A percentile compares a stretch with the other conserved stretches of the same genome.
Conservation (phyloP, 306 rosid species). For the Cicer chorassanicum region DNA sequence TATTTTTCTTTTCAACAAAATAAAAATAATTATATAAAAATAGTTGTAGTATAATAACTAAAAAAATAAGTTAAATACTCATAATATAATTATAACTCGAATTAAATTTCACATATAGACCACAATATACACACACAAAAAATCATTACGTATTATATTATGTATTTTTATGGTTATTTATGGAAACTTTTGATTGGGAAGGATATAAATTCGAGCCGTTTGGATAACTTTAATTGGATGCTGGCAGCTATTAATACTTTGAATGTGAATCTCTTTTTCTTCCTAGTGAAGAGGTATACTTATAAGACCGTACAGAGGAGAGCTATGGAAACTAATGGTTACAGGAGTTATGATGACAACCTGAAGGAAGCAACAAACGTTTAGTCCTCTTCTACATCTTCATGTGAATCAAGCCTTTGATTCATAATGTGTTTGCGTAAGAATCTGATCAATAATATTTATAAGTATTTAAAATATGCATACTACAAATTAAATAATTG, state of each 20-base stretch:
- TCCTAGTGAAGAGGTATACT: constrained; percentile 47
- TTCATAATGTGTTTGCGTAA: not conserved
- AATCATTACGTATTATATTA: no score
- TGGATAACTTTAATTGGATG: constrained; percentile 56
- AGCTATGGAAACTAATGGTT: constrained; percentile 4
- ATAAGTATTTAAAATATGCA: not conserved
- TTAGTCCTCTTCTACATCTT: not conserved
- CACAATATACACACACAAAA: no score
- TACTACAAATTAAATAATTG: no score
- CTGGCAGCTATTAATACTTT: constrained; percentile 44
- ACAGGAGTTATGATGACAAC: constrained; percentile 26
- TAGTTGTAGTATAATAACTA: no score
- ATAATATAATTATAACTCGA: no score
- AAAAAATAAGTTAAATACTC: no score
- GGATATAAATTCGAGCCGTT: constrained; percentile 51
- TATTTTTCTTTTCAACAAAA: no score
- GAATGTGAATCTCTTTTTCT: constrained; percentile 39
- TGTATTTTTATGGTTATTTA: no score
- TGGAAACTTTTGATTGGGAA: constrained; percentile 31
- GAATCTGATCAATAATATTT: not conserved
- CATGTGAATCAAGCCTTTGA: not conserved
- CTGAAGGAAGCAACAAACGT: constrained; percentile 10
- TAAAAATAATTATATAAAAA: no score
- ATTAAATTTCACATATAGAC: no score
- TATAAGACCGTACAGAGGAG: constrained; percentile 47